Evolutionary conservation across 2,329 filamentous ascomycete species (phyloP).

Genomic region (Balansia obtecta): DNA sequence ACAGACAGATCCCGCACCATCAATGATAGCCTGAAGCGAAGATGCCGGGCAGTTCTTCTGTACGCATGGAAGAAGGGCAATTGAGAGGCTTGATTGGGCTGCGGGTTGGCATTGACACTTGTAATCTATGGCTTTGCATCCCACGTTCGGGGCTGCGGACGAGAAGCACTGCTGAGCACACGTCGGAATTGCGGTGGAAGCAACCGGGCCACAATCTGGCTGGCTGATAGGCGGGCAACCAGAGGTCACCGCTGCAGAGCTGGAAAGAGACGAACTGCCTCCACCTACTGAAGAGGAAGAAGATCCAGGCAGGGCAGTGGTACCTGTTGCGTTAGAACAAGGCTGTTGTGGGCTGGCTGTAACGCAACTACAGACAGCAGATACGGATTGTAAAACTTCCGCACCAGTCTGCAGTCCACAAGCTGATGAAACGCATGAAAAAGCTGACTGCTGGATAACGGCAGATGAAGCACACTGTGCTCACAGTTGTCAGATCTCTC

Average conservation of each 20-base stretch:
- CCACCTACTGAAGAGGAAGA: not conserved
- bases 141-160: constrained; percentile 13
- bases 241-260: constrained; percentile 1
- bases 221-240: constrained; percentile 8
- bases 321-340: constrained; percentile 7
- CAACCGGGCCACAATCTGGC: constrained; percentile 14
- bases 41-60: constrained; percentile 13
- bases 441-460: constrained; percentile 12
- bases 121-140: constrained; percentile 16
- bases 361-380: constrained; percentile 14
- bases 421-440: constrained; percentile 11
- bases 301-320: constrained; percentile 1
- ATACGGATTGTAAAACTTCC: constrained; percentile 10
- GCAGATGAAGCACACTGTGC: constrained; percentile 10
- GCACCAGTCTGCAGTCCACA: constrained; percentile 10
- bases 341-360: constrained; percentile 11
- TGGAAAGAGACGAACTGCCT: not conserved
- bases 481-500: not conserved
- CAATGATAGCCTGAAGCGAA: constrained; percentile 14
- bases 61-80: constrained; percentile 17
- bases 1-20: constrained; percentile 14
- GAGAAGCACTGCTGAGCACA: constrained; percentile 17
- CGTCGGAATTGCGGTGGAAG: constrained; percentile 14
- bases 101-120: constrained; percentile 16
- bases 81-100: constrained; percentile 12